Conservation (phyloP, 2,329 filamentous ascomycete species). For the Fusarium proliferatum region DNA sequence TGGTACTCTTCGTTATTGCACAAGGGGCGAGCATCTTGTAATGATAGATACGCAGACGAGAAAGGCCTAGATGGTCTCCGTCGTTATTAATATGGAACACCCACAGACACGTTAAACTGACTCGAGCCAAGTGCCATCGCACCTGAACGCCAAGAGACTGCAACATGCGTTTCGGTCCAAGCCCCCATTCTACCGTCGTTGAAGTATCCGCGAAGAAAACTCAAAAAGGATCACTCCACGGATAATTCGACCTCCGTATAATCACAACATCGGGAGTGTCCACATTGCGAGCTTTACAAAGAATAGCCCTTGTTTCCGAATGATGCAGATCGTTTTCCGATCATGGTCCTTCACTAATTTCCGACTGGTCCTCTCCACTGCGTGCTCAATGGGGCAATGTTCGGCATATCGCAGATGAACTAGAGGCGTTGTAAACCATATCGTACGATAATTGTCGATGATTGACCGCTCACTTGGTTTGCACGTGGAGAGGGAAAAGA, state of each 20-base stretch:
- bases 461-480: slow-evolving; percentile 9
- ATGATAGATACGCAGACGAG: slow-evolving; percentile 29
- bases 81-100: slow-evolving; percentile 38
- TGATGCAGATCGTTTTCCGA: slow-evolving; percentile 4
- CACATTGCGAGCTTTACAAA: not conserved
- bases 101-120: not conserved
- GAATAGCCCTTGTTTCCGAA: not conserved
- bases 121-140: not conserved
- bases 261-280: not conserved
- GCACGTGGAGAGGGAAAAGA: slow-evolving; percentile 24
- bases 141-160: not conserved
- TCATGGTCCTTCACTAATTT: slow-evolving; percentile 37
- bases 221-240: slow-evolving; percentile 1
- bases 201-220: not conserved
- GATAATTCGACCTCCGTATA: slow-evolving; percentile 26
- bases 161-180: not conserved
- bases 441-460: slow-evolving; percentile 25
- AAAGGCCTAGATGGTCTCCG: slow-evolving; percentile 38
- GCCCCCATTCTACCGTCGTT: slow-evolving; percentile 1
- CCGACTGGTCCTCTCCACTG: slow-evolving; percentile 20
- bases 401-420: not conserved
- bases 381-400: not conserved
- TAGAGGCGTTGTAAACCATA: not conserved
- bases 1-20: not conserved
- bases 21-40: slow-evolving; percentile 24